Conservation (phyloP, 228 moss, liverwort and hornwort species). For the Sphagnum magellanicum region DNA sequence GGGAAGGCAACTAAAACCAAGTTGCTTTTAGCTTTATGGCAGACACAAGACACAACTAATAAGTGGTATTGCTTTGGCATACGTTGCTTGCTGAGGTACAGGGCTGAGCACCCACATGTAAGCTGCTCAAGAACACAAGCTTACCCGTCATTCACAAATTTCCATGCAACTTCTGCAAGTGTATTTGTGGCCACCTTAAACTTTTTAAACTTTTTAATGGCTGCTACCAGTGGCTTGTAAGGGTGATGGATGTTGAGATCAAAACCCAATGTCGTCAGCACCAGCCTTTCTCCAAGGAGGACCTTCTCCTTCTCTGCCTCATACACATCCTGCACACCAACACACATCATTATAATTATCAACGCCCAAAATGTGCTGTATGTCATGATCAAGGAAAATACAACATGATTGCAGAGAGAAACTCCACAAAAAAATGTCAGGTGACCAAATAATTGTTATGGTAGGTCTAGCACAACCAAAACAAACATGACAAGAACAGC, state of each 20-base stretch:
- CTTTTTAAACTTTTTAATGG: slow-evolving; percentile 83
- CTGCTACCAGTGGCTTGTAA: slow-evolving; percentile 80
- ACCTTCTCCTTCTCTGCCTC: slow-evolving; percentile 85
- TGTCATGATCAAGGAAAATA: no score
- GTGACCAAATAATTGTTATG: no score
- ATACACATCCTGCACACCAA: slow-evolving; percentile 45
- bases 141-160: slow-evolving; percentile 97
- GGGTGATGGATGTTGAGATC: slow-evolving; percentile 95
- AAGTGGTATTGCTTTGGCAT: not conserved
- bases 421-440: no score
- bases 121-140: slow-evolving; percentile 13
- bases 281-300: slow-evolving; percentile 70
- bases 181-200: slow-evolving; percentile 79
- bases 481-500: no score
- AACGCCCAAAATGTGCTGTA: no score
- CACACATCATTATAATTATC: not conserved
- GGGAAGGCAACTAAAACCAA: no score
- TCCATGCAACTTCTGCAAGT: slow-evolving; percentile 89
- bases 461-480: no score
- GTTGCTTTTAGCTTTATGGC: no score
- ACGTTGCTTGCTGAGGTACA: not conserved
- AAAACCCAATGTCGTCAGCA: slow-evolving; percentile 77
- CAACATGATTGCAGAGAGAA: no score
- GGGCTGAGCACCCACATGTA: not conserved
- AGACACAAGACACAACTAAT: no score